Evolutionary conservation across 306 rosid genomes (phyloP).

Genomic region (Prunus mongolica): DNA sequence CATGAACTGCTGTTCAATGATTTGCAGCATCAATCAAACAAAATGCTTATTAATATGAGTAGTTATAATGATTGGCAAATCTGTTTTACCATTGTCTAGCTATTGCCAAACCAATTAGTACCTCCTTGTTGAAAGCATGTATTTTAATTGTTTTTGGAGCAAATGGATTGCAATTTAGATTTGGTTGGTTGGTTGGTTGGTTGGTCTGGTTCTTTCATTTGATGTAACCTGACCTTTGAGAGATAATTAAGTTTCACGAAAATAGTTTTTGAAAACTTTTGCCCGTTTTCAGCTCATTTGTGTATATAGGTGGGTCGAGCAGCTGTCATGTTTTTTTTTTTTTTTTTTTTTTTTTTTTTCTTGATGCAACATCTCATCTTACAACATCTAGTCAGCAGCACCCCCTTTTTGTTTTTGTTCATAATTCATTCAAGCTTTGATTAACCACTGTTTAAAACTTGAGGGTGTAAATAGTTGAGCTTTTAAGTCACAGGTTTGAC

Average conservation of each 20-base stretch:
- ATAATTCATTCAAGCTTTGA: background rate
- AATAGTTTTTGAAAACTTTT: conserved; percentile 2
- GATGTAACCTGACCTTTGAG: conserved; percentile 30
- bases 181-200: conserved; percentile 31
- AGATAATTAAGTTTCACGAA: conserved; percentile 11
- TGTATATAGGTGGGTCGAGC: background rate
- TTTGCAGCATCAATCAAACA: background rate
- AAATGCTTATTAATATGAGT: background rate
- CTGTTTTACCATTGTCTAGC: background rate
- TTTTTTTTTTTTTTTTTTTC: background rate
- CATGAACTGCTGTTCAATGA: background rate
- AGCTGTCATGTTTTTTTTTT: background rate
- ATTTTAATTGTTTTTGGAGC: conserved; percentile 9
- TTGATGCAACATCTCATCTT: conserved; percentile 4
- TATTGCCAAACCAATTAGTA: conserved; percentile 5
- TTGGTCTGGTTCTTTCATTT: conserved; percentile 27
- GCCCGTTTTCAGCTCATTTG: background rate
- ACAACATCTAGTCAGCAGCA: background rate
- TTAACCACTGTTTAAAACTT: too few relatives aligned
- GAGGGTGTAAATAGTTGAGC: too few relatives aligned
- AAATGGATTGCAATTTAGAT: conserved; percentile 14
- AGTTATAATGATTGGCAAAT: background rate
- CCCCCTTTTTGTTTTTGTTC: background rate
- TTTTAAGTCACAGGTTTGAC: too few relatives aligned
- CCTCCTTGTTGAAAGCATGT: conserved; percentile 1